phyloP scores from a whole-genome alignment of 306 rosid species.

The Fragaria nilgerrensis region DNA sequence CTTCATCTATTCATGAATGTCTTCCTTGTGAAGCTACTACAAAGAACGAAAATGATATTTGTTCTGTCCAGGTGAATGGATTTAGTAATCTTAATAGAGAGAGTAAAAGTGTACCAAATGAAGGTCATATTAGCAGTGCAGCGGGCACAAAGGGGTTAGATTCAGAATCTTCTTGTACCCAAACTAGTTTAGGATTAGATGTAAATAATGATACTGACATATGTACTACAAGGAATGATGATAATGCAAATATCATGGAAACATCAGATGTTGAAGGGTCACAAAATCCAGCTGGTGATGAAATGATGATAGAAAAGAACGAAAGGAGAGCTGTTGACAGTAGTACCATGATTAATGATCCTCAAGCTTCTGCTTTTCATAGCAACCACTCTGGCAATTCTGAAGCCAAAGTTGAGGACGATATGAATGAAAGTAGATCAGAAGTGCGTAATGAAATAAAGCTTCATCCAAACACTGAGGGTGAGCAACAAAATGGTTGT shows the following conservation, averaged over 20 bases:
- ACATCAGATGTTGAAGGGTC: constrained; percentile 47
- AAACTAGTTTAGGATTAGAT: constrained; percentile 76
- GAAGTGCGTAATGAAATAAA: constrained; percentile 39
- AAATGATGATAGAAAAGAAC: constrained; percentile 43
- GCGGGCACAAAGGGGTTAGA: constrained; percentile 54
- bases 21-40: constrained; percentile 40
- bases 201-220: constrained; percentile 74
- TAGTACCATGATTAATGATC: constrained; percentile 37
- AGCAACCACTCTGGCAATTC: constrained; percentile 42
- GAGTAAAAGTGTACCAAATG: constrained; percentile 44
- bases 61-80: constrained; percentile 64
- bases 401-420: constrained; percentile 45
- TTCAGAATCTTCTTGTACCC: constrained; percentile 56
- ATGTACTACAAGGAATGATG: constrained; percentile 47
- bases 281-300: constrained; percentile 34
- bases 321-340: constrained; percentile 29
- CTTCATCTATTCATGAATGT: constrained; percentile 41
- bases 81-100: constrained; percentile 48
- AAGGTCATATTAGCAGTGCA: constrained; percentile 62
- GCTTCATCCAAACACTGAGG: constrained; percentile 41
- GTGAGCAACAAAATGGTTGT: constrained; percentile 42
- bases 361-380: constrained; percentile 39
- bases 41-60: constrained; percentile 46
- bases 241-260: constrained; percentile 47
- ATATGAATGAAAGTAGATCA: constrained; percentile 33